These are phyloP conservation scores for Raffaelea arxii DNA, from an alignment of 2,329 filamentous ascomycete genomes.

Conservation along the genomic window DNA sequence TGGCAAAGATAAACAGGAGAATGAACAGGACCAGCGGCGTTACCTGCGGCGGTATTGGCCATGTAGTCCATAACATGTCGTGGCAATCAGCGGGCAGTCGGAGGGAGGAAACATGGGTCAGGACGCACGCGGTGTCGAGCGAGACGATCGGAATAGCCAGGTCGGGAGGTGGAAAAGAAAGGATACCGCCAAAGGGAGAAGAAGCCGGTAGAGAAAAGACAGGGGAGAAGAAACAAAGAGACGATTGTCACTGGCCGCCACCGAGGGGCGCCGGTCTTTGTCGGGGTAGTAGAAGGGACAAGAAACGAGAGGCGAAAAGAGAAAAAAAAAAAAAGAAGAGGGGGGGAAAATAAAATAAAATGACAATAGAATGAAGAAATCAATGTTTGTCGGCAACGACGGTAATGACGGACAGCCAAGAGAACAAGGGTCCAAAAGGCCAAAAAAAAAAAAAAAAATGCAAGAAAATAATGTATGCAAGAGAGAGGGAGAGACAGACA, in stretches of 20 bases:
- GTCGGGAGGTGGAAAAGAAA: slow-evolving; percentile 4
- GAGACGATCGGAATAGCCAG: slow-evolving; percentile 2
- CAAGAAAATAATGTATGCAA: background rate
- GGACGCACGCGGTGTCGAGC: slow-evolving; percentile 4
- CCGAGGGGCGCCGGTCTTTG: background rate
- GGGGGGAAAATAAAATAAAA: background rate
- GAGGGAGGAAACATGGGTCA: slow-evolving; percentile 11
- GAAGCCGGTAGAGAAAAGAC: background rate
- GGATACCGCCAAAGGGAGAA: background rate
- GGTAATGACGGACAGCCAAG: background rate
- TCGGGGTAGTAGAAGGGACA: no score
- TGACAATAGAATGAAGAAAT: background rate
- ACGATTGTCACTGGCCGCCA: background rate
- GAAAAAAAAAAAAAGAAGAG: background rate
- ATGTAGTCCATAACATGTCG: slow-evolving; percentile 42
- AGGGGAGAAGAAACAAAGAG: background rate
- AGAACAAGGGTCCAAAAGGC: background rate
- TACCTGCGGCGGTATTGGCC: slow-evolving; percentile 30
- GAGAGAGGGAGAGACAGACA: background rate
- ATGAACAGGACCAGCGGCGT: slow-evolving; percentile 33
- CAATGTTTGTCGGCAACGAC: no score
- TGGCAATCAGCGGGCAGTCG: slow-evolving; percentile 13
- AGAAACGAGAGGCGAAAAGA: background rate
- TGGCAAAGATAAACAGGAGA: slow-evolving; percentile 33
- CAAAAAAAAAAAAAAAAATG: background rate